Evolutionary conservation across 305 asterid species (phyloP), one percentile per base, ranked within the genome.

Genomic region (Salvia sclarea): DNA sequence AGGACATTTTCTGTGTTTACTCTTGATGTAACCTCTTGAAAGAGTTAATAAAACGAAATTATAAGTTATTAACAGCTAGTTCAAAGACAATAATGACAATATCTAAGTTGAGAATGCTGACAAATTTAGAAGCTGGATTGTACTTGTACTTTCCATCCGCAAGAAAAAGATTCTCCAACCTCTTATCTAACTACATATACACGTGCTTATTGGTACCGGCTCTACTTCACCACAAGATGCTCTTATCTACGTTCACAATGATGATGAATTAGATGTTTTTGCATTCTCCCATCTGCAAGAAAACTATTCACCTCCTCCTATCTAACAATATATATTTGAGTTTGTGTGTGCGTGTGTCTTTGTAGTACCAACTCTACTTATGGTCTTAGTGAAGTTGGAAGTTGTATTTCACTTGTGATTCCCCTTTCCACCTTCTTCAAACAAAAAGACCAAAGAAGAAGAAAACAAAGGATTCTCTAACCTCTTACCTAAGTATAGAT

Each of bases 1-100:
- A 84, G 85, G 6, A 82, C 85, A 70, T 82, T 86, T 44, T 84
- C 85, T 44, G 70, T 24, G 61, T 80, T 80, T 45, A 68, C 83
- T 62, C 77, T 72, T 33, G 81, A 73, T 37, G 71, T 68, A 69
- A 67, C 85, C 61, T 78, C 94, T 84, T 68, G 13, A 44, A 53
- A 54, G 45, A 55, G 31, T 44, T 44, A 53, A 66, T 1, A 66
- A 60, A 68, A 67, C 20, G 48, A 37, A 45, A 59, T 58, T 8
- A 13, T 5, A 57, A 16, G 57, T 9, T 30, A 64, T 33, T 14
- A 64, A 28, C 37, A 31, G 53, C 54, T 25, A 53, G 61, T 58
- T 60, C 14, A 38, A 54, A n/a, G 38, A 33, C 2, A 40, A 22
- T 31, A 3, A 8, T 31, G 58, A 20, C 13, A 25, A 53, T 8